Evolutionary conservation across 257 asterid genomes (phyloP).

Genomic region (Marsdenia floribunda): DNA sequence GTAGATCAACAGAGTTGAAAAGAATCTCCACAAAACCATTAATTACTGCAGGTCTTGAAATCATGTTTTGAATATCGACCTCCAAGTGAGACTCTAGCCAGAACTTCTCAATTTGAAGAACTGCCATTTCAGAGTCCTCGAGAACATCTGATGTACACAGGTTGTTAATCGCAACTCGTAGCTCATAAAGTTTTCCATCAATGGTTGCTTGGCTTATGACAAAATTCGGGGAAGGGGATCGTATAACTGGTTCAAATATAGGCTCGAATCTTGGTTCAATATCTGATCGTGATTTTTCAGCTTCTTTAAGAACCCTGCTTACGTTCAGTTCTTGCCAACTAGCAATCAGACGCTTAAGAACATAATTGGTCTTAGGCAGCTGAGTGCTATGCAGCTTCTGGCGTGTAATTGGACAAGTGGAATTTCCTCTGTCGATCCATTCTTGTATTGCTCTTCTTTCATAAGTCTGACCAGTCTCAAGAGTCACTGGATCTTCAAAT

Average conservation of each 20-base stretch:
- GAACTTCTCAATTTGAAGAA: conserved; percentile 42
- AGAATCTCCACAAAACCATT: conserved; percentile 71
- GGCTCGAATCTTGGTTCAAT: conserved; percentile 9
- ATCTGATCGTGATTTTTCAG: conserved; percentile 14
- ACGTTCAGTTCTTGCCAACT: conserved; percentile 58
- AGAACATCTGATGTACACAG: conserved; percentile 66
- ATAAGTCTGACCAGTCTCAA: conserved; percentile 81
- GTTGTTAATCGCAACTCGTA: conserved; percentile 44
- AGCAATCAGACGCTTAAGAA: conserved; percentile 77
- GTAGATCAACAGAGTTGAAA: conserved; percentile 52
- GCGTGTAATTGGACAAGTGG: conserved; percentile 81
- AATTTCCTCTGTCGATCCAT: conserved; percentile 73
- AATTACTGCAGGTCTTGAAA: conserved; percentile 57
- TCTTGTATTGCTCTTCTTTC: conserved; percentile 76
- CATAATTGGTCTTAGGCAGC: conserved; percentile 71
- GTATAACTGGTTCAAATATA: background rate
- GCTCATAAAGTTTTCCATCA: conserved; percentile 45
- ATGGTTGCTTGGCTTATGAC: conserved; percentile 45
- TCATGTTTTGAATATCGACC: conserved; percentile 35
- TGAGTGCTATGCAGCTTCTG: conserved; percentile 45
- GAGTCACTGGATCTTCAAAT: conserved; percentile 77
- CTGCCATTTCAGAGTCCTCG: conserved; percentile 59
- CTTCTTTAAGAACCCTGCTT: conserved; percentile 9
- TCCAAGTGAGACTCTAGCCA: conserved; percentile 38
- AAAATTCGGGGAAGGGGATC: conserved; percentile 40